Evolutionary conservation across 2,329 filamentous ascomycete species (phyloP).

Genomic region (Tricladium varicosporioides): DNA sequence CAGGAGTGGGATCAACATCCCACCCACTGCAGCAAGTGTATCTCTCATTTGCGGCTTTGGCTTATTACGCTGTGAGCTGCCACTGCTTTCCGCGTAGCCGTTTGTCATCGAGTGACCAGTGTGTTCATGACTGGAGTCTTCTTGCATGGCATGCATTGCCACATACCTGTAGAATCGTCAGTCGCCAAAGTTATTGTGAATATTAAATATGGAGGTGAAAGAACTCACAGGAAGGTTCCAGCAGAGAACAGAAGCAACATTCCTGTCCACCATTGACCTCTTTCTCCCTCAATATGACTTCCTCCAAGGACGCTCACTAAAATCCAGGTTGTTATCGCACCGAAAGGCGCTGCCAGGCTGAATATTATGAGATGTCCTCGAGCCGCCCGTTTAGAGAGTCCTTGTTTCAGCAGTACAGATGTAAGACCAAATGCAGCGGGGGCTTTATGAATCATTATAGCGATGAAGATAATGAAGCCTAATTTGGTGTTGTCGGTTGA

Average conservation of each 20-base stretch:
- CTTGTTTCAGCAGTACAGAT: constrained; percentile 85
- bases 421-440: constrained; percentile 94
- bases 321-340: constrained; percentile 80
- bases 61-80: constrained; percentile 47
- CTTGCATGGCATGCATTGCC: constrained; percentile 98
- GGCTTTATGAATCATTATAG: constrained; percentile 97
- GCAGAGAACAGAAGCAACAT: constrained; percentile 93
- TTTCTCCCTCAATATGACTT: constrained; percentile 48
- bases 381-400: constrained; percentile 80
- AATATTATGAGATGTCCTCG: constrained; percentile 86
- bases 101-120: constrained; percentile 46
- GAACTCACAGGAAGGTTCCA: constrained; percentile 85
- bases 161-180: constrained; percentile 65
- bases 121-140: constrained; percentile 55
- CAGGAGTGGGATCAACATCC: constrained; percentile 75
- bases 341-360: constrained; percentile 83
- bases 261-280: constrained; percentile 81
- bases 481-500: constrained; percentile 71
- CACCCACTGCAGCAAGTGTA: constrained; percentile 67
- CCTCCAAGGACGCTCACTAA: constrained; percentile 73
- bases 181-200: too few species aligned
- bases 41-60: constrained; percentile 62
- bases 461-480: constrained; percentile 88
- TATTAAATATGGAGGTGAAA: background rate
- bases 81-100: constrained; percentile 51